Evolutionary conservation across 139 green algal genomes (phyloP).

Genomic region (Asterochloris erici): DNA sequence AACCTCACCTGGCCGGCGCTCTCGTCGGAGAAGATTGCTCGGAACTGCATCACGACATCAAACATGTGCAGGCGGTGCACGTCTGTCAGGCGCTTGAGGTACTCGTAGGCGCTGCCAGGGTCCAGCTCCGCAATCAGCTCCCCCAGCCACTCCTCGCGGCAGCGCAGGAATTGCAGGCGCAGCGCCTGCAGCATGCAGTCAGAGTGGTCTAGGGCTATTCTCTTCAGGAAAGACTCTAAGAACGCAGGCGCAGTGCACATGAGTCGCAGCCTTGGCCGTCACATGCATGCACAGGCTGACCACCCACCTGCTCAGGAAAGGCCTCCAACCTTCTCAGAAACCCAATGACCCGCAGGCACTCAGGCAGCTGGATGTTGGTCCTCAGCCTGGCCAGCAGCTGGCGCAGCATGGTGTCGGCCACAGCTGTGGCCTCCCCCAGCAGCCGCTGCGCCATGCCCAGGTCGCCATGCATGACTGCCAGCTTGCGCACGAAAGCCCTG

Average conservation of each 20-base stretch:
- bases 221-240: not conserved
- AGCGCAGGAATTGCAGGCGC: conserved; percentile 77
- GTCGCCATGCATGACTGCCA: conserved; percentile 68
- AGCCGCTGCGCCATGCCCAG: conserved; percentile 65
- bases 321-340: conserved; percentile 86
- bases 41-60: conserved; percentile 98
- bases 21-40: conserved; percentile 92
- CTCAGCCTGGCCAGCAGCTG: conserved; percentile 81
- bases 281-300: not conserved
- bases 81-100: conserved; percentile 92
- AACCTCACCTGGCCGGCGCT: not conserved
- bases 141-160: conserved; percentile 44
- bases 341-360: conserved; percentile 93
- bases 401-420: conserved; percentile 72
- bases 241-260: not conserved
- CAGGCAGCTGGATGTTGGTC: conserved; percentile 72
- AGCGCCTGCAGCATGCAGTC: conserved; percentile 48
- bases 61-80: conserved; percentile 96
- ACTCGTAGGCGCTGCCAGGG: conserved; percentile 65
- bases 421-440: conserved; percentile 49
- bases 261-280: too few species aligned
- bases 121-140: conserved; percentile 80
- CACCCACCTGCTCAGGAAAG: conserved; percentile 63
- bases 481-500: conserved; percentile 45
- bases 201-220: not conserved